Conservation (phyloP, 2,329 filamentous ascomycete species). For the Fusarium tanahbumbuense region DNA sequence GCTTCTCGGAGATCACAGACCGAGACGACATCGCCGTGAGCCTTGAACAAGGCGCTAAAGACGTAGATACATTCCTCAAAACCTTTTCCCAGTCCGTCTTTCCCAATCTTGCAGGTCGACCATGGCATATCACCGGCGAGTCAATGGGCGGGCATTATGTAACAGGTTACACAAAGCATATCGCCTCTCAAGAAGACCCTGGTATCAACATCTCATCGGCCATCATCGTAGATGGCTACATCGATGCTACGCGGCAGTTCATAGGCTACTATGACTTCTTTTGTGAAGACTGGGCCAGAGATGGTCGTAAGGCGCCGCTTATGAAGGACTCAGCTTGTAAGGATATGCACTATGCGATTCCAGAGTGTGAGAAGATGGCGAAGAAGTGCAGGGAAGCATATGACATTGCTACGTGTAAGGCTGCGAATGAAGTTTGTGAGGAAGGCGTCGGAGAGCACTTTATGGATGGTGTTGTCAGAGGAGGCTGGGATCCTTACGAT, state of each 20-base stretch:
- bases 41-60: conserved; percentile 24
- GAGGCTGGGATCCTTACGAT: conserved; percentile 35
- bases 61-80: conserved; percentile 24
- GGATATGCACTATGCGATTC: conserved; percentile 26
- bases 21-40: conserved; percentile 22
- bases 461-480: conserved; percentile 1
- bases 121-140: conserved; percentile 35
- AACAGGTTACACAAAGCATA: conserved; percentile 28
- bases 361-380: conserved; percentile 17
- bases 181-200: not conserved
- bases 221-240: conserved; percentile 34
- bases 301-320: conserved; percentile 18
- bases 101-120: conserved; percentile 15
- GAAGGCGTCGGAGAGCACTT: conserved; percentile 13
- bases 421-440: conserved; percentile 28
- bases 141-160: conserved; percentile 40
- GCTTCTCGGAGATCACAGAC: conserved; percentile 35
- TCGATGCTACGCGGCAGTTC: conserved; percentile 26
- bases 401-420: conserved; percentile 9
- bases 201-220: conserved; percentile 14
- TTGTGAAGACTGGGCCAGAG: conserved; percentile 21
- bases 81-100: conserved; percentile 22
- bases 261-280: conserved; percentile 33
- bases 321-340: conserved; percentile 23
- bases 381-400: conserved; percentile 5